Conservation (phyloP, 1,139 yeast genomes). For the Diutina catenulata region DNA sequence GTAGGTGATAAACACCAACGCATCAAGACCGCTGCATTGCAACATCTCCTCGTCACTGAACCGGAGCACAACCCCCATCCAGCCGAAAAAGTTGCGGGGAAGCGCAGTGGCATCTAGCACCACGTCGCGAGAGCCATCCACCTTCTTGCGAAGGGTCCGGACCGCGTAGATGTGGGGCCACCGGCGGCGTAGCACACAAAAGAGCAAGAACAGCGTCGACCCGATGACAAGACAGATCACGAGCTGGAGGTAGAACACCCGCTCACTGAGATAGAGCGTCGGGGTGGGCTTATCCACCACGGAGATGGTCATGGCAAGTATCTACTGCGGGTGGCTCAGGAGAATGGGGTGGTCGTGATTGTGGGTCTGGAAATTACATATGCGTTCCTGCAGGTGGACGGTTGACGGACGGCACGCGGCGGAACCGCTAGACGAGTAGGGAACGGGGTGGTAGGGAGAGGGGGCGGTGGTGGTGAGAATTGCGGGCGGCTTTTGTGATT, state of each 20-base stretch:
- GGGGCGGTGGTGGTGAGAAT: no score
- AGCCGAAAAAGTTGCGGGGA: slow-evolving; percentile 33
- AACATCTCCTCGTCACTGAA: slow-evolving; percentile 33
- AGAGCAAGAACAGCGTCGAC: slow-evolving; percentile 22
- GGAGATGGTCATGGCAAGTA: no score
- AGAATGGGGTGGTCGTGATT: no score
- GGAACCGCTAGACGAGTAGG: no score
- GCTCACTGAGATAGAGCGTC: slow-evolving; percentile 5
- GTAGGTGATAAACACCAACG: slow-evolving; percentile 32
- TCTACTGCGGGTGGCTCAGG: no score
- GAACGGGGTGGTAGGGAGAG: no score
- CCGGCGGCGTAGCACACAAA: slow-evolving; percentile 30
- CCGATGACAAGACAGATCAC: slow-evolving; percentile 27
- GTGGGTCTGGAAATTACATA: no score
- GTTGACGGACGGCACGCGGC: no score
- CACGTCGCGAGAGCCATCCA: slow-evolving; percentile 14
- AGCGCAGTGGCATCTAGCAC: slow-evolving; percentile 18
- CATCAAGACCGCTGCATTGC: slow-evolving; percentile 31
- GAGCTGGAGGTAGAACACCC: slow-evolving; percentile 15
- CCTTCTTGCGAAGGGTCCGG: slow-evolving; percentile 25
- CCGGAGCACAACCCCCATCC: slow-evolving; percentile 25
- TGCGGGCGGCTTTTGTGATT: no score
- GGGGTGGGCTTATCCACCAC: slow-evolving; percentile 4
- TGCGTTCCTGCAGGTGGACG: no score
- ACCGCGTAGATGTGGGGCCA: slow-evolving; percentile 46